These are phyloP conservation scores for Musa beccarii DNA, from an alignment of 176 grass and related monocot species.

Conservation along the genomic window DNA sequence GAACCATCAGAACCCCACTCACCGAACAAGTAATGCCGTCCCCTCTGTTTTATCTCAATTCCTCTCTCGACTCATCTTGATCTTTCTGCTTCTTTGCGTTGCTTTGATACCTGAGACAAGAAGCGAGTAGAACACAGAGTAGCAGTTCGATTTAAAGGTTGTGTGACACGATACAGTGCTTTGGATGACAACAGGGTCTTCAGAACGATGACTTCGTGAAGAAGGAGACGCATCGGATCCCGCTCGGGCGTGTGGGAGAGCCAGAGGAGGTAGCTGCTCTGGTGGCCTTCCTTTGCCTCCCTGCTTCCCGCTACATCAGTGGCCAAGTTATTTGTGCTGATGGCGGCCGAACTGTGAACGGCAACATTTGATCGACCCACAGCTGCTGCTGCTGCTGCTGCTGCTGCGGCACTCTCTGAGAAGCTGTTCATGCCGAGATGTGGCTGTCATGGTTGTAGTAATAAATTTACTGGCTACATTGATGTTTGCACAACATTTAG, in stretches of 20 bases:
- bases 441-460: too few relatives aligned
- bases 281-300: constrained; percentile 23
- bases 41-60: not conserved
- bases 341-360: not conserved
- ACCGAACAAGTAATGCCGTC: not conserved
- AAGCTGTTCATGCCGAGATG: too few relatives aligned
- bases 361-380: too few relatives aligned
- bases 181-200: not conserved
- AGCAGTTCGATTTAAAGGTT: too few relatives aligned
- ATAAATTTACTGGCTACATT: too few relatives aligned
- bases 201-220: not conserved
- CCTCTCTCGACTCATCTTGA: not conserved
- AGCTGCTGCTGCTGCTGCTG: too few relatives aligned
- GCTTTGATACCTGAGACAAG: not conserved
- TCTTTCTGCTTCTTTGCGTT: not conserved
- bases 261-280: constrained; percentile 18
- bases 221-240: not conserved
- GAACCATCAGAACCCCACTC: not conserved
- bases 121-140: too few relatives aligned
- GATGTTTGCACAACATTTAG: too few relatives aligned
- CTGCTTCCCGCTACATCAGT: constrained; percentile 14
- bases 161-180: too few relatives aligned
- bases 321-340: constrained; percentile 22
- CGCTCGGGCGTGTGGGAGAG: not conserved
- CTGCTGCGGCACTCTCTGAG: too few relatives aligned